Percentiles rank a stretch among this genome's conserved stretches.
phyloP scores from a whole-genome alignment of 2,329 filamentous ascomycete genomes.

The Lasiodiplodia theobromae region DNA sequence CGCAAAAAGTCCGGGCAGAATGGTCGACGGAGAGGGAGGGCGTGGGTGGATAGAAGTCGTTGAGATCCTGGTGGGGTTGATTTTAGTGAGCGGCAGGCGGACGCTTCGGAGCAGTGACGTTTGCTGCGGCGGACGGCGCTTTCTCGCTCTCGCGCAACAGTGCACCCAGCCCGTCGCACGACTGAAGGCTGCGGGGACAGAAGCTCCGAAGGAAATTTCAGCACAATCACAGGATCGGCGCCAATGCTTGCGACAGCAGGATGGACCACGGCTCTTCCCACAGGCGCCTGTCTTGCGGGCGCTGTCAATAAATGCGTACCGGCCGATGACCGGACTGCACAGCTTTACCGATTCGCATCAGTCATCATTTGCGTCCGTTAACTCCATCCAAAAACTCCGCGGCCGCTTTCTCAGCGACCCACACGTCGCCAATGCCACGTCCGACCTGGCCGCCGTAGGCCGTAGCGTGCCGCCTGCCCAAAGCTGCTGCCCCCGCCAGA shows the following conservation, averaged over 20 bases:
- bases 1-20: constrained; percentile 14
- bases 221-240: constrained; percentile 24
- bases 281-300: neutral
- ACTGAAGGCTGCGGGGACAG: constrained; percentile 17
- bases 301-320: constrained; percentile 1
- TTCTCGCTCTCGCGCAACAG: constrained; percentile 9
- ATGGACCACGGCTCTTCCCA: neutral
- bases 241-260: constrained; percentile 3
- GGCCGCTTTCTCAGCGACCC: constrained; percentile 21
- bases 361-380: constrained; percentile 30
- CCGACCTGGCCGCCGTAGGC: constrained; percentile 13
- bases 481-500: neutral
- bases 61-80: constrained; percentile 26
- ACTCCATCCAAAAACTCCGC: constrained; percentile 29
- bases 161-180: constrained; percentile 20
- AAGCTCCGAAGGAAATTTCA: constrained; percentile 24
- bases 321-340: constrained; percentile 27
- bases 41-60: constrained; percentile 22
- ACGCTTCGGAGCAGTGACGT: constrained; percentile 29
- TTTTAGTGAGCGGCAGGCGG: constrained; percentile 22
- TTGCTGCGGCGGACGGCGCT: constrained; percentile 14
- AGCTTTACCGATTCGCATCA: constrained; percentile 21
- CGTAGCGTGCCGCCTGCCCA: constrained; percentile 5
- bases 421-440: constrained; percentile 18
- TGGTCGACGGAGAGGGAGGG: constrained; percentile 2